phyloP scores from a whole-genome alignment of 495 filamentous ascomycete species.

The Sporormia fimetaria region DNA sequence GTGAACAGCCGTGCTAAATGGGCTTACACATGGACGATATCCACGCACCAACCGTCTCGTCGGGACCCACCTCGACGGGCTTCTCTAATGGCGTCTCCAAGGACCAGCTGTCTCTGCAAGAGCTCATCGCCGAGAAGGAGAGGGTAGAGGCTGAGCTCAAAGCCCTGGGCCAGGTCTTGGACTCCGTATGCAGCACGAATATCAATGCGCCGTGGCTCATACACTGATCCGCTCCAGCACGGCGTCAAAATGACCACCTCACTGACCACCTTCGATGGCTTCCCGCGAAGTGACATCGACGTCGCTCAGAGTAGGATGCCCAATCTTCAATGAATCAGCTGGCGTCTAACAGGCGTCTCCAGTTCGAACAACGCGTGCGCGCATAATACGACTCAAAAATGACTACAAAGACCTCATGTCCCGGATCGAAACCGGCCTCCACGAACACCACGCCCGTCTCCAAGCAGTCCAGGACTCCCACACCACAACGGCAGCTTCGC shows the following conservation, averaged over 20 bases:
- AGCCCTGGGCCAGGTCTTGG: conserved; percentile 71
- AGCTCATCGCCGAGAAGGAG: conserved; percentile 65
- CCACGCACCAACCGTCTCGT: conserved; percentile 34
- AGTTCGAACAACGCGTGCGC: conserved; percentile 84
- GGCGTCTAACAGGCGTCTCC: conserved; percentile 5
- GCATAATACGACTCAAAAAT: conserved; percentile 80
- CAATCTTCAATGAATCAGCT: not conserved
- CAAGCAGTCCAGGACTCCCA: conserved; percentile 28
- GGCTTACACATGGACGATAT: conserved; percentile 30
- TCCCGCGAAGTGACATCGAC: conserved; percentile 85
- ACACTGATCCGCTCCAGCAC: conserved; percentile 46
- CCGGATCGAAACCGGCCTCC: conserved; percentile 67
- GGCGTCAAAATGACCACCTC: conserved; percentile 84
- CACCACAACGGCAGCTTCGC: conserved; percentile 1
- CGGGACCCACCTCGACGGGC: conserved; percentile 31
- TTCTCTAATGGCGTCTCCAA: conserved; percentile 27
- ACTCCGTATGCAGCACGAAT: conserved; percentile 51
- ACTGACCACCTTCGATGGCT: conserved; percentile 84
- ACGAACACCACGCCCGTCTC: conserved; percentile 58
- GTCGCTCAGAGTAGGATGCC: conserved; percentile 71
- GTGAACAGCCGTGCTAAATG: too few species aligned
- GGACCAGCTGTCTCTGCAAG: conserved; percentile 31
- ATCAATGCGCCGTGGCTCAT: not conserved
- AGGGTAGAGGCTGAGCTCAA: conserved; percentile 73
- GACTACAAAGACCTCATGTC: conserved; percentile 87